phyloP scores from a whole-genome alignment of 306 rosid genomes.

The Prinsepia uniflora region DNA sequence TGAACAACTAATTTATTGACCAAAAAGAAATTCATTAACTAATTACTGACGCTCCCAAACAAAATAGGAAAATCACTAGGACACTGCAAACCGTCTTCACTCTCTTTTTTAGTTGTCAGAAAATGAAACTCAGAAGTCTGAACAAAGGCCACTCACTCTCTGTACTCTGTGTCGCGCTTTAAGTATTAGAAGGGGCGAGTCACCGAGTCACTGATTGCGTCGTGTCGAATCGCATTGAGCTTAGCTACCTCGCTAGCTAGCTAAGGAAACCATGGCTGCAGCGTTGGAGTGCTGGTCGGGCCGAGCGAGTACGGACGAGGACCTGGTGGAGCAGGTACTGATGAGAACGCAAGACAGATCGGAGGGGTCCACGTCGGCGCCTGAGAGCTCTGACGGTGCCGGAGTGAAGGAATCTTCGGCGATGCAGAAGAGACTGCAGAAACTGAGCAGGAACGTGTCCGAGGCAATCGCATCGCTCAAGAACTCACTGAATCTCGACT shows the following conservation, averaged over 20 bases:
- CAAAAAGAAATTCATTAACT: not conserved
- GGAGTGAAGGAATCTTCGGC: slow-evolving; percentile 51
- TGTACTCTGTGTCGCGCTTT: not conserved
- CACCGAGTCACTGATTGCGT: not conserved
- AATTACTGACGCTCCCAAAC: not conserved
- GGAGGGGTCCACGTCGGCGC: slow-evolving; percentile 29
- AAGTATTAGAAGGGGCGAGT: not conserved
- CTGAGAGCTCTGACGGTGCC: slow-evolving; percentile 31
- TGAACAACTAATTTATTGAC: not conserved
- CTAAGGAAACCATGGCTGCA: slow-evolving; percentile 52
- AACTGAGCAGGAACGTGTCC: slow-evolving; percentile 65
- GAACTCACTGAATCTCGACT: slow-evolving; percentile 72
- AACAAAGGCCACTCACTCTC: slow-evolving; percentile 12
- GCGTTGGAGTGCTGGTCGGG: slow-evolving; percentile 94
- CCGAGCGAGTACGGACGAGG: slow-evolving; percentile 60
- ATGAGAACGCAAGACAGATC: slow-evolving; percentile 64
- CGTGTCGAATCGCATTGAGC: slow-evolving; percentile 5
- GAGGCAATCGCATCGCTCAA: slow-evolving; percentile 71
- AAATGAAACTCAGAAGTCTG: slow-evolving; percentile 25
- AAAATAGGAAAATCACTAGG: not conserved
- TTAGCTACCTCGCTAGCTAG: not conserved
- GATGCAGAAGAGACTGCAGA: slow-evolving; percentile 71
- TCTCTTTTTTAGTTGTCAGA: not conserved
- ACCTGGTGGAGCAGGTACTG: slow-evolving; percentile 72
- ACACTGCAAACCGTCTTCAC: not conserved